These are phyloP conservation scores for Porphyrellus sp. DNA, from an alignment of 1,284 basidiomycete genomes.

Conservation along the genomic window DNA sequence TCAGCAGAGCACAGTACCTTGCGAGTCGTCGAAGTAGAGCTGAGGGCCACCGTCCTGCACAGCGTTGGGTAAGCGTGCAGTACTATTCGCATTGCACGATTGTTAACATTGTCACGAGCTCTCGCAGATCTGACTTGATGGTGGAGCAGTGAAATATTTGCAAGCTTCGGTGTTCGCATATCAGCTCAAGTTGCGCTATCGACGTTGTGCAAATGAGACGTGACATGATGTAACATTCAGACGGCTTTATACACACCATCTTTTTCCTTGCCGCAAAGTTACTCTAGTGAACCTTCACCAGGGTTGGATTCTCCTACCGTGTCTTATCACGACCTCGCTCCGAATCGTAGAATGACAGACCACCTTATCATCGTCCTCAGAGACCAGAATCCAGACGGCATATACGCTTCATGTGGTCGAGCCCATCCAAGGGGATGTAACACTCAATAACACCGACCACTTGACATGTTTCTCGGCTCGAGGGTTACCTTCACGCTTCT, in stretches of 20 bases:
- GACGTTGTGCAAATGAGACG: background rate
- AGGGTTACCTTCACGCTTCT: conserved; percentile 22
- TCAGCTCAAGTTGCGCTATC: too few relatives aligned
- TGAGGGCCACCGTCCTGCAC: too few relatives aligned
- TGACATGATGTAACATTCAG: too few relatives aligned
- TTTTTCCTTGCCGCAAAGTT: conserved; percentile 23
- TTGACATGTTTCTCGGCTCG: conserved; percentile 26
- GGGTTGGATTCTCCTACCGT: conserved; percentile 23
- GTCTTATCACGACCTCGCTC: conserved; percentile 3
- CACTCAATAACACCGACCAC: conserved; percentile 11
- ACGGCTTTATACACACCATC: conserved; percentile 30
- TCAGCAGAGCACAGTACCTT: too few relatives aligned
- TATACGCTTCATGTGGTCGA: conserved; percentile 27
- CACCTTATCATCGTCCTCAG: conserved; percentile 26
- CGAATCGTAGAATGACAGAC: conserved; percentile 35
- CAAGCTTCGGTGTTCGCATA: too few relatives aligned
- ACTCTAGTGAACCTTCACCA: conserved; percentile 25
- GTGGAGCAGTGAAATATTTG: too few relatives aligned
- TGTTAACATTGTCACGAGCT: too few relatives aligned
- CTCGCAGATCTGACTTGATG: too few relatives aligned
- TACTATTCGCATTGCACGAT: too few relatives aligned
- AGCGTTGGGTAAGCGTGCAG: too few relatives aligned
- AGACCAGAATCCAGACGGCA: conserved; percentile 22
- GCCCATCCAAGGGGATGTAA: conserved; percentile 25
- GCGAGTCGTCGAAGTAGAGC: too few relatives aligned